Percentiles rank a stretch among this genome's conserved stretches.
These are phyloP conservation scores for Pichia terricola DNA, from an alignment of 1,139 yeast genomes.

Conservation along the genomic window DNA sequence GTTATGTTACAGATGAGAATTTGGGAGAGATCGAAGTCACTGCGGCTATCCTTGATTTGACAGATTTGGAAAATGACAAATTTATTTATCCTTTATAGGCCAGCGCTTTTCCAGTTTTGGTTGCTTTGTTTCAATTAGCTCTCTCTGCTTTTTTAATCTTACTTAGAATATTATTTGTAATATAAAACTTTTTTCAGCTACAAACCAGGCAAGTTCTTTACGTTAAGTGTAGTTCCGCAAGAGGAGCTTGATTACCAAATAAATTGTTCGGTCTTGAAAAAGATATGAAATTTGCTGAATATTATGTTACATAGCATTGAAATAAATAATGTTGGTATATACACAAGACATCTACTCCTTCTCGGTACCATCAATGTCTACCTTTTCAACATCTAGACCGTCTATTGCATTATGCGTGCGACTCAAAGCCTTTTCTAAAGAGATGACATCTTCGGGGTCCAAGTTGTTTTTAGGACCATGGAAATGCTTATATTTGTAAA, in stretches of 20 bases:
- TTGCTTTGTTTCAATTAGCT: no score
- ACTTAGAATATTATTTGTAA: no score
- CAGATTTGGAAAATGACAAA: slow-evolving; percentile 38
- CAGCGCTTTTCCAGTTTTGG: background rate
- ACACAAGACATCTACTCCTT: no score
- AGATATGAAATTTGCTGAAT: no score
- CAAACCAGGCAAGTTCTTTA: no score
- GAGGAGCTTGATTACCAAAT: no score
- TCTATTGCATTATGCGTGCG: slow-evolving; percentile 1
- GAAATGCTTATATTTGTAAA: slow-evolving; percentile 38
- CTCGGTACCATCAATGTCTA: background rate
- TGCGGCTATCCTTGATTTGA: slow-evolving; percentile 34
- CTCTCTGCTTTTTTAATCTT: no score
- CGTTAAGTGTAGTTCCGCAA: no score
- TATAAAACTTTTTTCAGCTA: no score
- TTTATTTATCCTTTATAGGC: slow-evolving; percentile 21
- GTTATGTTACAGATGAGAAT: slow-evolving; percentile 23
- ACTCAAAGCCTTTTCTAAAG: slow-evolving; percentile 9
- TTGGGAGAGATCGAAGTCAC: slow-evolving; percentile 29
- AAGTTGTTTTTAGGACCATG: slow-evolving; percentile 41
- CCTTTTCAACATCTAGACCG: slow-evolving; percentile 16
- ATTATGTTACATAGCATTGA: no score
- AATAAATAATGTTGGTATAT: no score
- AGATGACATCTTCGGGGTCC: slow-evolving; percentile 5
- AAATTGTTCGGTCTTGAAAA: no score